A percentile compares a stretch with the other conserved stretches of the same genome.
Conservation (phyloP, 495 filamentous ascomycete species). For the Rusavskia elegans region DNA sequence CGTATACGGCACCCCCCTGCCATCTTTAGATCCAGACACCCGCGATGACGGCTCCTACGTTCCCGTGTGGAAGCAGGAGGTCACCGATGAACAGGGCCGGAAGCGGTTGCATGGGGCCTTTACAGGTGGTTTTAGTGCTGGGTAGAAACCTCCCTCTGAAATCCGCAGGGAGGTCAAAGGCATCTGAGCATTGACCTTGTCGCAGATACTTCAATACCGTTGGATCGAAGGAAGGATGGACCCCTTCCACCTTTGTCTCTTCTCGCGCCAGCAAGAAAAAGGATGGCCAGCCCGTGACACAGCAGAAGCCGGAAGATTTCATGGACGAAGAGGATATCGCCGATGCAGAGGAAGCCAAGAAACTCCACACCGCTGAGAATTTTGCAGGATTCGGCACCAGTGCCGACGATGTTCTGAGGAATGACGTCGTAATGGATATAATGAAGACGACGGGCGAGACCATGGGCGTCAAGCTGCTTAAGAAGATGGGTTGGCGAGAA, state of each 20-base stretch:
- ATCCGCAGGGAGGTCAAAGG: slow-evolving; percentile 12
- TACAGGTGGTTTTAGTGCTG: slow-evolving; percentile 91
- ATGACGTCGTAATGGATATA: slow-evolving; percentile 55
- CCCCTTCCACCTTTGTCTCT: slow-evolving; percentile 78
- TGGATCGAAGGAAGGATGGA: slow-evolving; percentile 97
- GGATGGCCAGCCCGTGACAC: slow-evolving; percentile 32
- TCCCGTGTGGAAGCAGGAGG: slow-evolving; percentile 94
- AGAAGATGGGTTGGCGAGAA: slow-evolving; percentile 91
- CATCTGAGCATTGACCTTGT: slow-evolving; percentile 3
- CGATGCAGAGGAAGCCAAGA: slow-evolving; percentile 63
- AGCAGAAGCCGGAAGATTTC: slow-evolving; percentile 73
- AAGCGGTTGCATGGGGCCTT: slow-evolving; percentile 93
- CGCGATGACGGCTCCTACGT: slow-evolving; percentile 91
- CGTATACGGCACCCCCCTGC: slow-evolving; percentile 73
- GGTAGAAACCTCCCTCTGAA: slow-evolving; percentile 35
- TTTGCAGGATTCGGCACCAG: slow-evolving; percentile 69
- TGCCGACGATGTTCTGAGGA: slow-evolving; percentile 33
- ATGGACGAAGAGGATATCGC: slow-evolving; percentile 97
- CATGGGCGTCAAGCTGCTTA: slow-evolving; percentile 75
- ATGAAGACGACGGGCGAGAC: slow-evolving; percentile 66
- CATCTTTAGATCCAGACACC: slow-evolving; percentile 56
- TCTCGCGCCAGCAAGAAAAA: slow-evolving; percentile 67
- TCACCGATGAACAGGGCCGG: slow-evolving; percentile 80
- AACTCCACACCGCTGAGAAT: slow-evolving; percentile 49
- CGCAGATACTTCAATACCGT: slow-evolving; percentile 91